Conservation (phyloP, 2,329 filamentous ascomycete genomes). For the Fusarium sp. region DNA sequence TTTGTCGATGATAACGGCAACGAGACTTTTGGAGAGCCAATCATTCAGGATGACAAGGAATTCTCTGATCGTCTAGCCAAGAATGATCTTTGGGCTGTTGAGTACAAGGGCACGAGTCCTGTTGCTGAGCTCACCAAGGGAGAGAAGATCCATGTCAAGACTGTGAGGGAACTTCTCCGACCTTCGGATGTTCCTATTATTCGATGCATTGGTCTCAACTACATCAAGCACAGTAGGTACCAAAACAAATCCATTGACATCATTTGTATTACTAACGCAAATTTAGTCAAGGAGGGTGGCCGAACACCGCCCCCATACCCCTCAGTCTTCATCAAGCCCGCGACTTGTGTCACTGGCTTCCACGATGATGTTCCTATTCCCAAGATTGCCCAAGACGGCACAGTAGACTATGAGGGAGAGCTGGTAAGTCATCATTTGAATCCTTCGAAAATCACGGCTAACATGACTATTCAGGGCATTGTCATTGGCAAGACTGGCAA, state of each 20-base stretch:
- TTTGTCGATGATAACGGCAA: conserved; percentile 48
- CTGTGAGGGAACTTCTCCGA: conserved; percentile 44
- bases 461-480: conserved; percentile 46
- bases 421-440: conserved; percentile 43
- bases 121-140: conserved; percentile 38
- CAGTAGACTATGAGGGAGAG: conserved; percentile 63
- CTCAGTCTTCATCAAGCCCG: conserved; percentile 63
- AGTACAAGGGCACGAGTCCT: conserved; percentile 44
- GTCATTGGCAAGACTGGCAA: conserved; percentile 65
- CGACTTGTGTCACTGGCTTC: conserved; percentile 50
- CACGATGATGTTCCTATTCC: conserved; percentile 55
- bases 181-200: conserved; percentile 49
- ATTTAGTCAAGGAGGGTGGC: conserved; percentile 61
- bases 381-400: conserved; percentile 56
- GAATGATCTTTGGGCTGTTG: conserved; percentile 44
- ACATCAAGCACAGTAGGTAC: conserved; percentile 49
- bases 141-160: conserved; percentile 46
- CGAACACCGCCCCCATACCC: conserved; percentile 61
- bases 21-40: conserved; percentile 49
- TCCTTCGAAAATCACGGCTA: neutral
- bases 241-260: rapidly evolving
- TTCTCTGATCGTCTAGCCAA: conserved; percentile 35
- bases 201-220: conserved; percentile 51
- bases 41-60: conserved; percentile 41
- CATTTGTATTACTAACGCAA: neutral